Evolutionary conservation across 371 early-diverging fungal genomes (phyloP).

Genomic region (Syncephalastrum monosporum): DNA sequence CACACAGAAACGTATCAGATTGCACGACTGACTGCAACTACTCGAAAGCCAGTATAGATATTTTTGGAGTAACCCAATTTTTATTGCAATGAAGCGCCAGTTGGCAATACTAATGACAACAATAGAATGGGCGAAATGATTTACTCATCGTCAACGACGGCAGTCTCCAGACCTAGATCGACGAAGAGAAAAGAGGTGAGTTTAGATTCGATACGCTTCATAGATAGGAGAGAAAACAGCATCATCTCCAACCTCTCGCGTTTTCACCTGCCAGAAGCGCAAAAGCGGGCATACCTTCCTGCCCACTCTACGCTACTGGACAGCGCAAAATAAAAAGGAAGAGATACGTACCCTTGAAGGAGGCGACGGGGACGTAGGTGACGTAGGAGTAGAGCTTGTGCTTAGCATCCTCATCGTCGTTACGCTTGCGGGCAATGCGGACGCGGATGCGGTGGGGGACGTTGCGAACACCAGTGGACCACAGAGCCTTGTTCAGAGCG

Average conservation of each 20-base stretch:
- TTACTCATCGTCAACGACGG: conserved; percentile 32
- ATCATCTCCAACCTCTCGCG: conserved; percentile 17
- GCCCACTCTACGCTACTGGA: conserved; percentile 8
- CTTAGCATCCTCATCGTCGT: conserved; percentile 92
- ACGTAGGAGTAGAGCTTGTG: conserved; percentile 95
- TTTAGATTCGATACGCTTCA: conserved; percentile 5
- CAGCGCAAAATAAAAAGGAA: conserved; percentile 8
- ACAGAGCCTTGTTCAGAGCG: conserved; percentile 80
- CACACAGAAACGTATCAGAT: no score
- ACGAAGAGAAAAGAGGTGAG: neutral
- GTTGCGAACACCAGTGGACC: conserved; percentile 90
- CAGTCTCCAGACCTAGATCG: conserved; percentile 23
- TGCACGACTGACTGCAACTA: no score
- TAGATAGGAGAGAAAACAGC: conserved; percentile 10
- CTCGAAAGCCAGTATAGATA: neutral
- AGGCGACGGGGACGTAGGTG: conserved; percentile 80
- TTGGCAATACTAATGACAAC: neutral
- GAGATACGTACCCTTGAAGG: conserved; percentile 74
- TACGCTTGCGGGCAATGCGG: conserved; percentile 90
- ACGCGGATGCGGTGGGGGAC: conserved; percentile 94
- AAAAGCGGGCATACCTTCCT: neutral
- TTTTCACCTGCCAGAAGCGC: conserved; percentile 11
- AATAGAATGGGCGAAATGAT: conserved; percentile 6
- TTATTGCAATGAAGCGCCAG: conserved; percentile 1
- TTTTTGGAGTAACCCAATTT: neutral